phyloP scores from a whole-genome alignment of 2,329 filamentous ascomycete species.

The Arthrobotrys musiformis region DNA sequence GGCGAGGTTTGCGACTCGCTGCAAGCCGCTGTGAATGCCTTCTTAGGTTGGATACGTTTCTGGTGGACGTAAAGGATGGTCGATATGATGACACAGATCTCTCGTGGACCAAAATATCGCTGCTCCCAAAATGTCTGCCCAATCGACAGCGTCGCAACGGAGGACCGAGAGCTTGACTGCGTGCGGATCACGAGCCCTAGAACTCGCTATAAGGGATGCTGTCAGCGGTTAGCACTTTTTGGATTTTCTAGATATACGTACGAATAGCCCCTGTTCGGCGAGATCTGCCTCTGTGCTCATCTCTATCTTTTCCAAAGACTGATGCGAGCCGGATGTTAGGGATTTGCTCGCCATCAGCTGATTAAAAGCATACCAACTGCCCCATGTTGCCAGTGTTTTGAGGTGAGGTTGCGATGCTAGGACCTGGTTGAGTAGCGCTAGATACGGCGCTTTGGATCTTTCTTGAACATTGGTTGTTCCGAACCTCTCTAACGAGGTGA shows the following conservation, averaged over 20 bases:
- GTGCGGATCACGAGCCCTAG: conserved; percentile 1
- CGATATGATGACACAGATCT: conserved; percentile 35
- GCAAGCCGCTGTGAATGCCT: neutral
- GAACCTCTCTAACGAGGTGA: conserved; percentile 27
- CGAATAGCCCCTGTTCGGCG: conserved; percentile 7
- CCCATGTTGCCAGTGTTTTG: conserved; percentile 23
- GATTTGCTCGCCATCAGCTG: neutral
- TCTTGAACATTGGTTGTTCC: neutral
- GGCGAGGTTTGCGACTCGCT: conserved; percentile 31
- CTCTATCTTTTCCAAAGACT: conserved; percentile 4
- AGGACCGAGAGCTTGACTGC: neutral
- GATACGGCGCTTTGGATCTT: neutral
- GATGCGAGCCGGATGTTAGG: neutral
- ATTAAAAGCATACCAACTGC: conserved; percentile 9
- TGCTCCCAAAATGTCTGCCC: conserved; percentile 25
- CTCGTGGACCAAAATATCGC: conserved; percentile 3
- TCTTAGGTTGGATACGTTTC: neutral
- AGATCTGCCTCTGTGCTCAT: neutral
- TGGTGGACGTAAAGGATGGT: conserved; percentile 41
- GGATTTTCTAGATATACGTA: neutral
- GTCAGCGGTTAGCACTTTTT: neutral
- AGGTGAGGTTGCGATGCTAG: neutral
- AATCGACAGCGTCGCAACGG: conserved; percentile 1
- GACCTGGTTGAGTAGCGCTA: neutral
- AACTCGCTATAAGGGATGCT: neutral